These are phyloP conservation scores for Termitomyces bulborhizus DNA, from an alignment of 768 basidiomycete species.

Conservation along the genomic window DNA sequence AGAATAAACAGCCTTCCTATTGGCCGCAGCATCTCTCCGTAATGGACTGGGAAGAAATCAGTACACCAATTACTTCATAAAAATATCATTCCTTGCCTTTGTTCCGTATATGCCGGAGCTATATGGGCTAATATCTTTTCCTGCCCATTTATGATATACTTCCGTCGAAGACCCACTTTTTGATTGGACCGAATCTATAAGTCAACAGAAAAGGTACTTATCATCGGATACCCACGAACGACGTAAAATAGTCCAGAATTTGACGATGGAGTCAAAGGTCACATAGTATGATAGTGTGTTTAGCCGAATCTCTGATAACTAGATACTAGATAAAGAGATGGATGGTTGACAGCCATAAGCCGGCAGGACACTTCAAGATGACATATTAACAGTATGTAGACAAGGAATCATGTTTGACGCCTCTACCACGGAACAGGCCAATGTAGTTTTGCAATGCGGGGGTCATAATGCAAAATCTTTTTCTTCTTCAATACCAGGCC, in stretches of 20 bases:
- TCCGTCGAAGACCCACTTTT: neutral
- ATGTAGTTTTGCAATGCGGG: too few relatives aligned
- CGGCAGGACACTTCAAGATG: too few relatives aligned
- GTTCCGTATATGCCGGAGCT: too few relatives aligned
- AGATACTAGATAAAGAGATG: too few relatives aligned
- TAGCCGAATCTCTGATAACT: too few relatives aligned
- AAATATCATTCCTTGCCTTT: neutral
- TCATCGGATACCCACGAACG: neutral
- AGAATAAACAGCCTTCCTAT: neutral
- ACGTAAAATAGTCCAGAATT: neutral
- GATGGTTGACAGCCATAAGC: neutral
- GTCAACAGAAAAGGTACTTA: neutral
- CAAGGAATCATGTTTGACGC: too few relatives aligned
- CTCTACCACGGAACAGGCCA: neutral
- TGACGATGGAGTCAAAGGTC: neutral
- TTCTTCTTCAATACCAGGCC: constrained; percentile 13
- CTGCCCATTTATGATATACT: neutral
- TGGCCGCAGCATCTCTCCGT: neutral
- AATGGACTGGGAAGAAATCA: too few relatives aligned
- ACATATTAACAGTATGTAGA: neutral
- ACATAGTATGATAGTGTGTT: neutral
- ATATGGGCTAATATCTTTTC: neutral
- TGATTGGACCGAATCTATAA: neutral
- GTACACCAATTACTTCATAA: neutral
- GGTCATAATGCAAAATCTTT: neutral